phyloP scores from a whole-genome alignment of 2,329 filamentous ascomycete species.

The Aschersonia sp. region DNA sequence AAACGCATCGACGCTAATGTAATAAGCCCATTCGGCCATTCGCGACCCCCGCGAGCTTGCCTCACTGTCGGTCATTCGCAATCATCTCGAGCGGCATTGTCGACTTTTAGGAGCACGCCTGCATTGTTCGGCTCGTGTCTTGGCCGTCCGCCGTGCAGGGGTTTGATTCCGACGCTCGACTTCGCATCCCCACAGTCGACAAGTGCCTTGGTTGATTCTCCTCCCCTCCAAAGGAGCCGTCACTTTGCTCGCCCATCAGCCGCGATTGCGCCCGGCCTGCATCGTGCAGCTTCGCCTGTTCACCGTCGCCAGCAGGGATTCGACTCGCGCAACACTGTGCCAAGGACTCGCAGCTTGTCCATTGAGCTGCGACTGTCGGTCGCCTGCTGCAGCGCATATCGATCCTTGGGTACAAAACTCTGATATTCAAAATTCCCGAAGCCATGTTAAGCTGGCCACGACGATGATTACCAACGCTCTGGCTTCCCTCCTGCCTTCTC shows the following conservation, averaged over 20 bases:
- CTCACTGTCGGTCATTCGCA: too few relatives aligned
- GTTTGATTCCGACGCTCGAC: too few relatives aligned
- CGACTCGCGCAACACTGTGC: neutral
- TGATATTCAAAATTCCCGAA: constrained; percentile 1
- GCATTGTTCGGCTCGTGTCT: too few relatives aligned
- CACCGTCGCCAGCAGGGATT: neutral
- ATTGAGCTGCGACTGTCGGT: neutral
- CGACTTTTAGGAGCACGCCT: too few relatives aligned
- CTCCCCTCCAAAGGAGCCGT: neutral
- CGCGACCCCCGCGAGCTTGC: too few relatives aligned
- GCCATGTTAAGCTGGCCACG: constrained; percentile 23
- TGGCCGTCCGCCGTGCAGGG: too few relatives aligned
- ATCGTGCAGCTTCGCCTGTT: neutral
- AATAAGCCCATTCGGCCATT: too few relatives aligned
- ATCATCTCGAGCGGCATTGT: too few relatives aligned
- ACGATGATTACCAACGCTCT: constrained; percentile 41
- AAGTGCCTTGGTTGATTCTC: neutral
- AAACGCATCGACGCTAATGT: too few relatives aligned
- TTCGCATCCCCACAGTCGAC: neutral
- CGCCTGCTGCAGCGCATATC: neutral
- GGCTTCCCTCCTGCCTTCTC: constrained; percentile 30
- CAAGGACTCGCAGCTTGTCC: neutral
- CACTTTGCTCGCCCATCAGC: neutral
- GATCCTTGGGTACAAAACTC: neutral
- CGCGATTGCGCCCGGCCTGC: neutral